Evolutionary conservation across 768 basidiomycete species (phyloP).

Genomic region (Tylopilus felleus): DNA sequence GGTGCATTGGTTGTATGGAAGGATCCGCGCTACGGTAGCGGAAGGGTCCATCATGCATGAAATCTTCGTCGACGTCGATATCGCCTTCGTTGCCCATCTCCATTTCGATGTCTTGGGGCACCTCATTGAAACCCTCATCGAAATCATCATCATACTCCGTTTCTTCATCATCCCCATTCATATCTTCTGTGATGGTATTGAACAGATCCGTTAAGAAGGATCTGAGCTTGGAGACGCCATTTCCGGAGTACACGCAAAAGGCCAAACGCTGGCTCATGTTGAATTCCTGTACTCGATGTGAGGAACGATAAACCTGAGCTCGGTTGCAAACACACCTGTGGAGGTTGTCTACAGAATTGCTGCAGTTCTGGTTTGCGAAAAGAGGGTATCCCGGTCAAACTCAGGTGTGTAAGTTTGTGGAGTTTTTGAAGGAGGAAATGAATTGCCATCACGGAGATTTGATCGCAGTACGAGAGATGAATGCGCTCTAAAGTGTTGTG

Average conservation of each 20-base stretch:
- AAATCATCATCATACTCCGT: slow-evolving; percentile 58
- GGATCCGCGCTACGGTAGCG: slow-evolving; percentile 22
- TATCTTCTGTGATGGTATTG: slow-evolving; percentile 67
- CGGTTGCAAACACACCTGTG: slow-evolving; percentile 55
- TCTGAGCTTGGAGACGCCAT: slow-evolving; percentile 81
- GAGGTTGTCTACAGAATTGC: slow-evolving; percentile 84
- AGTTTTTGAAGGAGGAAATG: slow-evolving; percentile 87
- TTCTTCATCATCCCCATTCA: slow-evolving; percentile 63
- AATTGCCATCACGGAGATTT: slow-evolving; percentile 87
- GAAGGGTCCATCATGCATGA: slow-evolving; percentile 31
- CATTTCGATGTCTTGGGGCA: slow-evolving; percentile 30
- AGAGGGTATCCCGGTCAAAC: slow-evolving; percentile 93
- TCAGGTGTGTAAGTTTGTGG: slow-evolving; percentile 90
- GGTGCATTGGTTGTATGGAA: slow-evolving; percentile 9
- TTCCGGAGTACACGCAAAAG: slow-evolving; percentile 96
- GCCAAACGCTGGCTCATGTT: slow-evolving; percentile 82
- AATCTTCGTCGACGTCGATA: slow-evolving; percentile 46
- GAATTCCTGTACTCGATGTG: slow-evolving; percentile 62
- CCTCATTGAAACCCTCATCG: slow-evolving; percentile 34
- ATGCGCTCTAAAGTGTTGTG: slow-evolving; percentile 89
- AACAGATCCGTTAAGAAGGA: slow-evolving; percentile 74
- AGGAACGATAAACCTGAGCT: not conserved
- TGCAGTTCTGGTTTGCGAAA: slow-evolving; percentile 86
- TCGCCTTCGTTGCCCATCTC: slow-evolving; percentile 39
- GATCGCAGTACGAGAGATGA: slow-evolving; percentile 96